Evolutionary conservation across 495 filamentous ascomycete genomes (phyloP), one percentile per base, ranked within the genome.

Genomic region (Talaromyces thailandensis): DNA sequence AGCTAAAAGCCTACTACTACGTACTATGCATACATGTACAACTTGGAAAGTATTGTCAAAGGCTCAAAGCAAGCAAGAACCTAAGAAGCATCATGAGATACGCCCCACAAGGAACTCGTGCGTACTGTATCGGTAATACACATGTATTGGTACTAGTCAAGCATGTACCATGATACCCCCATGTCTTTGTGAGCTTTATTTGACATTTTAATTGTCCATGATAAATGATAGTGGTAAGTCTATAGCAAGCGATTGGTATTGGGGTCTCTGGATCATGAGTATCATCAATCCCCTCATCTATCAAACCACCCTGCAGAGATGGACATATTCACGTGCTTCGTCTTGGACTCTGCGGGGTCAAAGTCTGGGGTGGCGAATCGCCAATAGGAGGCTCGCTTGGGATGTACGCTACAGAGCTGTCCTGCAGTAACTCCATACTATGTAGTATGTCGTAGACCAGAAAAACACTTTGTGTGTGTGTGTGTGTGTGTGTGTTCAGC

Each of bases 301-400:
- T 16, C 35, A 16, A 35, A 16, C 23, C n/a, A 25, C 21, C 24
- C 28, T 56, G 52, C 52, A 29, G 52, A 45, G 32, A 45, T 7
- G 40, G n/a, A 18, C 40, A 45, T 14, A 6, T 31, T 56, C 52
- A 56, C 52, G 52, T 56, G 52, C 21, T 18, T 25, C 52, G 16
- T 28, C 18, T 56, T 31, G 52, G 52, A 48, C 7, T 48, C 43
- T 48, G 43, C 23, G 52, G 52, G 52, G 52, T 28, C 24, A 55
- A 31, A 56, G 52, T 56, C 52, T 56, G 52, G 52, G 52, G 52
- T 56, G 52, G 52, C 52, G 43, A 56, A 56, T 18, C 31, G 52
- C 52, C 52, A 56, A 56, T 56, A 56, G 23, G 25, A 56, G 25
- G 14, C 52, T 56, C 25, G 43, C 43, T 18, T 3, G 31, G 31